Conservation (phyloP, 495 filamentous ascomycete species). For the Xylaria curta region DNA sequence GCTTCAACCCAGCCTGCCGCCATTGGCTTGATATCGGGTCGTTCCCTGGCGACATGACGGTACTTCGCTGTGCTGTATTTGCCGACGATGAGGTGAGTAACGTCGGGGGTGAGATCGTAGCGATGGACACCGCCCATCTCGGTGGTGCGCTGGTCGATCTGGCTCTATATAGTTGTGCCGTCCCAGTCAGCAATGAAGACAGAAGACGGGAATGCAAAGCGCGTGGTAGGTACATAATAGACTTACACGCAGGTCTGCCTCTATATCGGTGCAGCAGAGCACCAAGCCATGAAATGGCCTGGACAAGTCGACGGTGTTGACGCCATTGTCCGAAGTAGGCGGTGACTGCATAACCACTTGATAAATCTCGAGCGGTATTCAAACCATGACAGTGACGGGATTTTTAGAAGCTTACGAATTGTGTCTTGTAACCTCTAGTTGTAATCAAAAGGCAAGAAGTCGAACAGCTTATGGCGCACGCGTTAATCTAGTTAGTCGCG, state of each 20-base stretch:
- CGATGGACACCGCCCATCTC: conserved; percentile 88
- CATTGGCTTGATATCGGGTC: conserved; percentile 83
- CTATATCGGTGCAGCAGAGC: conserved; percentile 89
- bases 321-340: conserved; percentile 32
- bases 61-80: conserved; percentile 90
- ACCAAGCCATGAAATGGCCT: conserved; percentile 80
- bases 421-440: background rate
- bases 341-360: conserved; percentile 32
- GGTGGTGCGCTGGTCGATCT: conserved; percentile 68
- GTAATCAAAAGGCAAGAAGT: background rate
- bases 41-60: conserved; percentile 88
- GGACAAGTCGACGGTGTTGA: conserved; percentile 51
- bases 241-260: conserved; percentile 80
- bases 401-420: background rate
- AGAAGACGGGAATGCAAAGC: background rate
- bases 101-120: conserved; percentile 91
- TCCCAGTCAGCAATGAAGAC: conserved; percentile 4
- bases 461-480: conserved; percentile 7
- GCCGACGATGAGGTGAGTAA: conserved; percentile 93
- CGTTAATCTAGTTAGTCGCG: background rate
- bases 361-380: background rate
- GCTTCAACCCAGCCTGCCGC: conserved; percentile 82
- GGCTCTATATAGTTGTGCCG: conserved; percentile 57
- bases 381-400: conserved; percentile 9
- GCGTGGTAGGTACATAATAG: background rate